Conservation (phyloP, 2,329 filamentous ascomycete species). For the Diaporthe sp. region DNA sequence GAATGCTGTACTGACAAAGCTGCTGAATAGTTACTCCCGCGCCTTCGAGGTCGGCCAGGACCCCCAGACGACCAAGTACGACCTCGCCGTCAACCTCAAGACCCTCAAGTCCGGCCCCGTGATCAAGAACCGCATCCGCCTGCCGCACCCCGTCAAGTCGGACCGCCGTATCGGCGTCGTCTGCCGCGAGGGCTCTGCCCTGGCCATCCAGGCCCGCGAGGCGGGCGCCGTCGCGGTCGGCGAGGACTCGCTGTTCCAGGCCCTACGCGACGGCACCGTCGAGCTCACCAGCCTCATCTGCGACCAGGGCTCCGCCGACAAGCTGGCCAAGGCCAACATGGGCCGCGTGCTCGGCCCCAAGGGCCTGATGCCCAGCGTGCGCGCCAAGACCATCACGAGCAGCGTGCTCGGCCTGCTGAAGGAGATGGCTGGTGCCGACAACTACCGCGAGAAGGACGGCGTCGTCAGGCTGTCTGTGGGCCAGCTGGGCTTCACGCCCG, state of each 20-base stretch:
- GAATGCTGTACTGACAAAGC: neutral
- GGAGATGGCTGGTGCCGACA: slow-evolving; percentile 84
- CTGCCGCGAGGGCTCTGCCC: slow-evolving; percentile 81
- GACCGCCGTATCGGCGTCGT: slow-evolving; percentile 92
- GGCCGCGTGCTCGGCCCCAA: slow-evolving; percentile 87
- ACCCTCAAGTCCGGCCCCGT: slow-evolving; percentile 88
- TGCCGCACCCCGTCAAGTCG: slow-evolving; percentile 90
- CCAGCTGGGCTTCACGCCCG: slow-evolving; percentile 87
- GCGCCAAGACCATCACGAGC: slow-evolving; percentile 88
- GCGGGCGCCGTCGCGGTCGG: slow-evolving; percentile 87
- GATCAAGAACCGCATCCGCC: slow-evolving; percentile 85
- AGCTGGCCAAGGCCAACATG: slow-evolving; percentile 83
- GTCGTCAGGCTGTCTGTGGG: slow-evolving; percentile 92
- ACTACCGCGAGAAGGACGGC: slow-evolving; percentile 87
- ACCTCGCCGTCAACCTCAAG: slow-evolving; percentile 84
- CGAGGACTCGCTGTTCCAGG: slow-evolving; percentile 85
- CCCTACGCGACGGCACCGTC: slow-evolving; percentile 78
- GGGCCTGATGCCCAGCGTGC: slow-evolving; percentile 91
- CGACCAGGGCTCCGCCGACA: slow-evolving; percentile 80
- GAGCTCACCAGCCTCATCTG: slow-evolving; percentile 92
- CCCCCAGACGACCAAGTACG: slow-evolving; percentile 83
- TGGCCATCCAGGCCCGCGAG: slow-evolving; percentile 77
- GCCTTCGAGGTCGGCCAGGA: slow-evolving; percentile 90
- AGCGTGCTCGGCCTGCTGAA: slow-evolving; percentile 80
- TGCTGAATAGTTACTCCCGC: slow-evolving; percentile 78